These are phyloP conservation scores for Alternaria arborescens DNA, from an alignment of 2,329 filamentous ascomycete genomes.

Conservation along the genomic window DNA sequence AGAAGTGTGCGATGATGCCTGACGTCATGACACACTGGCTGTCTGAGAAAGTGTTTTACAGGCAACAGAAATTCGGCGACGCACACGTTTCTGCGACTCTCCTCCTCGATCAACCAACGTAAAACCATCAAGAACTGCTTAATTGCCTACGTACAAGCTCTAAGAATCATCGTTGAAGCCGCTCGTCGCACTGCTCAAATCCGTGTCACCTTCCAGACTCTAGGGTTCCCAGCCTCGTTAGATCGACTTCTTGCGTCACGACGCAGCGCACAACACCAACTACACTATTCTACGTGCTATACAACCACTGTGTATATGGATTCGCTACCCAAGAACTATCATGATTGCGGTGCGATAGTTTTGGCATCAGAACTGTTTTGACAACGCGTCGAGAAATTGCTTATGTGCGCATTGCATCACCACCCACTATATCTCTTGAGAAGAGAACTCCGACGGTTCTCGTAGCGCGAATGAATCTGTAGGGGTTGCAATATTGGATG, in stretches of 20 bases:
- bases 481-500: neutral
- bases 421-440: neutral
- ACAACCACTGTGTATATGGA: neutral
- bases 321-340: neutral
- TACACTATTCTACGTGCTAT: neutral
- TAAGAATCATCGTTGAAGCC: neutral
- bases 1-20: slow-evolving; percentile 25
- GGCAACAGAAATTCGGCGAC: slow-evolving; percentile 18
- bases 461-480: neutral
- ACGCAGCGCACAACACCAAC: neutral
- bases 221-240: neutral
- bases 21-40: slow-evolving; percentile 43
- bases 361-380: neutral
- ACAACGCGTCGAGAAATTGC: neutral
- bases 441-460: neutral
- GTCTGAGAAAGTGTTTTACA: slow-evolving; percentile 28
- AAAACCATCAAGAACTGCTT: neutral
- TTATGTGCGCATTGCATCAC: neutral
- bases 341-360: neutral
- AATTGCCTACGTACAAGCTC: neutral
- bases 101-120: neutral
- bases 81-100: slow-evolving; percentile 19
- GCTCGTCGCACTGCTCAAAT: neutral
- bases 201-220: neutral
- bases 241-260: neutral